Conservation (phyloP, 352 stramenopile genomes). For the Pythium aphanidermatum region DNA sequence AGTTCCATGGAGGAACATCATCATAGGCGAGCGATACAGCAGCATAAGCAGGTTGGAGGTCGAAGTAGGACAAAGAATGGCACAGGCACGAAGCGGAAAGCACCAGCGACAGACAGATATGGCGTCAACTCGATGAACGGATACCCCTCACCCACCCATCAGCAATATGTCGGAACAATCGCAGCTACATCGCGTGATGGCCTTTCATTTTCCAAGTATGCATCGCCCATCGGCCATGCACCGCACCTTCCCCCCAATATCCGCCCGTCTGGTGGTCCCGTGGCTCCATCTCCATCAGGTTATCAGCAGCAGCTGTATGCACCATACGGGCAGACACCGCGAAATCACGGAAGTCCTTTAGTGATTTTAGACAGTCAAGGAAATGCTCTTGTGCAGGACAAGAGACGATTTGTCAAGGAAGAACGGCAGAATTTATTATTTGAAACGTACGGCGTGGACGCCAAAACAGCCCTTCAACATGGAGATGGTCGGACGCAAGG, state of each 20-base stretch:
- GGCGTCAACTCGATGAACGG: constrained; percentile 6
- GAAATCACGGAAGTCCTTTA: constrained; percentile 23
- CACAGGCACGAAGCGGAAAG: constrained; percentile 6
- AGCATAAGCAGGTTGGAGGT: neutral
- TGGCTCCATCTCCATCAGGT: constrained; percentile 6
- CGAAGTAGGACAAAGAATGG: constrained; percentile 26
- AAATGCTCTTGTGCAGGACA: constrained; percentile 4
- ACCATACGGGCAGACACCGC: no score
- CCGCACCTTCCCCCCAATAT: constrained; percentile 31
- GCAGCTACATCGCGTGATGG: constrained; percentile 8
- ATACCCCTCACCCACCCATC: constrained; percentile 7
- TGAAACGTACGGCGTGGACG: constrained; percentile 56
- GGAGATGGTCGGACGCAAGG: constrained; percentile 19
- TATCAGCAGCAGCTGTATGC: constrained; percentile 14
- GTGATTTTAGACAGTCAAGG: constrained; percentile 35
- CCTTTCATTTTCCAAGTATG: constrained; percentile 36
- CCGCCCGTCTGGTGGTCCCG: constrained; percentile 12
- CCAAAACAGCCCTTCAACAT: constrained; percentile 11
- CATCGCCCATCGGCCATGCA: constrained; percentile 41
- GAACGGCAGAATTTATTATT: constrained; percentile 53
- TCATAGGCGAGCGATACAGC: neutral
- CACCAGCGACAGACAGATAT: neutral
- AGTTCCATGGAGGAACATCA: constrained; percentile 22
- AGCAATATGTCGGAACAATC: constrained; percentile 4
- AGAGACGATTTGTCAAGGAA: constrained; percentile 38